Evolutionary conservation across 2,329 filamentous ascomycete genomes (phyloP).

Genomic region (Teratosphaeria pseudoeucalypti): DNA sequence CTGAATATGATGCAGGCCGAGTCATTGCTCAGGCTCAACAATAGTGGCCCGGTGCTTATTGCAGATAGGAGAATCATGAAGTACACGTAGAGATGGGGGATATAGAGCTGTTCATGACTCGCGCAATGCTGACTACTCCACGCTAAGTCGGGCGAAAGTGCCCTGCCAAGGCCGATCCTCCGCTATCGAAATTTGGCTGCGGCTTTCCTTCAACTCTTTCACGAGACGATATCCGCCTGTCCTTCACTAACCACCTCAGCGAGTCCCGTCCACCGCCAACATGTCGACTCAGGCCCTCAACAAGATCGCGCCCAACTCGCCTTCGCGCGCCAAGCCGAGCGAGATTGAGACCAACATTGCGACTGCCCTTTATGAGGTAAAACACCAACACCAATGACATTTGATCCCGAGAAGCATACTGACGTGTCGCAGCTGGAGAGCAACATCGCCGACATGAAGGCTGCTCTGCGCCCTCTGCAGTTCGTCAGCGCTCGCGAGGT

Average conservation of each 20-base stretch:
- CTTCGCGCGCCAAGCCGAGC: slow-evolving; percentile 87
- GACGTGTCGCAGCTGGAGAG: slow-evolving; percentile 62
- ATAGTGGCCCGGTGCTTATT: too few relatives aligned
- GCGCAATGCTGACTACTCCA: not conserved
- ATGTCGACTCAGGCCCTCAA: slow-evolving; percentile 67
- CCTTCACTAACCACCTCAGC: not conserved
- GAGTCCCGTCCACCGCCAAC: slow-evolving; percentile 26
- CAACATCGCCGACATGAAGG: slow-evolving; percentile 97
- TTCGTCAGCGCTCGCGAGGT: slow-evolving; percentile 99
- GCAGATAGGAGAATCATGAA: too few relatives aligned
- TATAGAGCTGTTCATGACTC: not conserved
- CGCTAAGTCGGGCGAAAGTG: not conserved
- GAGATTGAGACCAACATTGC: slow-evolving; percentile 97
- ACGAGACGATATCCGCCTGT: not conserved
- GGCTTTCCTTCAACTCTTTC: not conserved
- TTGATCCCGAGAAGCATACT: not conserved
- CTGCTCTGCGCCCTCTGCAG: slow-evolving; percentile 91
- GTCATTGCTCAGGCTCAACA: too few relatives aligned
- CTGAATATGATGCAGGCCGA: too few relatives aligned
- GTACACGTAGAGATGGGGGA: too few relatives aligned
- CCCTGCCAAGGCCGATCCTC: not conserved
- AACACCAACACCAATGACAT: not conserved
- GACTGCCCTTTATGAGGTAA: slow-evolving; percentile 76
- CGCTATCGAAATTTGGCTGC: not conserved
- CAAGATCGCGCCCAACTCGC: slow-evolving; percentile 98